A percentile compares a stretch with the other conserved stretches of the same genome.
These are phyloP conservation scores for Schizochytrium sp. DNA, from an alignment of 108 stramenopile genomes.

Conservation along the genomic window DNA sequence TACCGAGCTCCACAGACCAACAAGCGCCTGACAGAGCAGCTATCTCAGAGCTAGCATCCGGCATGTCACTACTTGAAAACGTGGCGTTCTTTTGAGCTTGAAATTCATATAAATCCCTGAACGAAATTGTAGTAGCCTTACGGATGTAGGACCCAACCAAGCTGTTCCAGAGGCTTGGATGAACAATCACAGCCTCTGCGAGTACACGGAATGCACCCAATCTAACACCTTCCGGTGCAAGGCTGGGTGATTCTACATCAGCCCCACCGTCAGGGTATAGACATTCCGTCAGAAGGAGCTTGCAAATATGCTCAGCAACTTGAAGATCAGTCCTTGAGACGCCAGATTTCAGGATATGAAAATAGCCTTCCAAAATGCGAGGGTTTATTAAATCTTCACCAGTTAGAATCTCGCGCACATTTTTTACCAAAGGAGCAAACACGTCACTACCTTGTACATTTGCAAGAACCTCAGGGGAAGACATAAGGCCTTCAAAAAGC, in stretches of 20 bases:
- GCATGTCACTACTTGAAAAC: not conserved
- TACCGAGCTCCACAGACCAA: constrained; percentile 13
- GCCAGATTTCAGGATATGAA: not conserved
- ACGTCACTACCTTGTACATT: no score
- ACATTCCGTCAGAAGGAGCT: not conserved
- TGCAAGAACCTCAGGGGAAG: not conserved
- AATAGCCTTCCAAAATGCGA: not conserved
- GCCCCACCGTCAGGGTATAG: not conserved
- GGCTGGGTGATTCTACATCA: not conserved
- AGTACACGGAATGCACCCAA: not conserved
- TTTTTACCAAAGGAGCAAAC: not conserved
- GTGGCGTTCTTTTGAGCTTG: not conserved
- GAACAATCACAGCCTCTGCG: not conserved
- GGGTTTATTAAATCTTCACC: not conserved
- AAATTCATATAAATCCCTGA: not conserved
- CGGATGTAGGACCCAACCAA: not conserved
- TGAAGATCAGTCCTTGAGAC: not conserved
- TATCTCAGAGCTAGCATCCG: not conserved
- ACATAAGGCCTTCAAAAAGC: not conserved
- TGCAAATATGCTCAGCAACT: not conserved
- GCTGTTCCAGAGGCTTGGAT: not conserved
- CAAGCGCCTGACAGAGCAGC: not conserved
- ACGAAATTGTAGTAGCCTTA: not conserved
- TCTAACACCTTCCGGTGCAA: not conserved
- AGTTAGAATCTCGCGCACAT: not conserved